Evolutionary conservation across 2,329 filamentous ascomycete species (phyloP), one percentile per base, ranked within the genome.

Genomic region (Aspergillus glaucus): DNA sequence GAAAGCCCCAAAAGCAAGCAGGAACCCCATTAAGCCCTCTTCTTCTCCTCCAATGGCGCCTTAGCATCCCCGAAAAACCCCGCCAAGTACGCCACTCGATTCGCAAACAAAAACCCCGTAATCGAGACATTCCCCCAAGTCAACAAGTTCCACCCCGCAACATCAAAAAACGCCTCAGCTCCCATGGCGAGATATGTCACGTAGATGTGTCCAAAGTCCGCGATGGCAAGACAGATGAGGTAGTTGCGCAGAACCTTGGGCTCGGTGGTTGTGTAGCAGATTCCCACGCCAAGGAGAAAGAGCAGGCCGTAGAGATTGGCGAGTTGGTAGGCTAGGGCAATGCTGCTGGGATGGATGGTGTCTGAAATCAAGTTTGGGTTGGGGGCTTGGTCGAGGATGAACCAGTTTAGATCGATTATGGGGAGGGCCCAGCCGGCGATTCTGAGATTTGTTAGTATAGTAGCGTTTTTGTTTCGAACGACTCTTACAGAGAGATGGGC

Each of bases 61-160:
- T 50, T 61, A 10, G 62, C 55, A 49, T 72, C 67, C 3, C 81
- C 83, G 67, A 87, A 85, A 2, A 77, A 34, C 1, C 83, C 84
- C 14, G 75, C 48, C 5, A 87, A 68, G 62, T 85, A 86, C 14
- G 75, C 69, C 15, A 77, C 70, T 40, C 84, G 74, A 49, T 78
- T 78, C 22, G 77, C 46, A 47, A 81, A 81, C 26, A 87, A 67
- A 46, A 80, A 79, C 0, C 67, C 78, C 22, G 85, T 88, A 44
- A 77, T 75, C 6, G 78, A 83, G 53, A 90, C 75, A 59, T 89
- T 89, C 2, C 86, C 86, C 80, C 82, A 87, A n/a, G 82, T 79
- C 73, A 85, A 78, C 30, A 77, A 71, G 63, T 87, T 88, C 86
- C 86, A 89, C 19, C 65, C 69, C 4, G 60, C 66, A 9, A 85